Evolutionary conservation across 306 rosid species (phyloP).

Genomic region (Carpinus fangiana): DNA sequence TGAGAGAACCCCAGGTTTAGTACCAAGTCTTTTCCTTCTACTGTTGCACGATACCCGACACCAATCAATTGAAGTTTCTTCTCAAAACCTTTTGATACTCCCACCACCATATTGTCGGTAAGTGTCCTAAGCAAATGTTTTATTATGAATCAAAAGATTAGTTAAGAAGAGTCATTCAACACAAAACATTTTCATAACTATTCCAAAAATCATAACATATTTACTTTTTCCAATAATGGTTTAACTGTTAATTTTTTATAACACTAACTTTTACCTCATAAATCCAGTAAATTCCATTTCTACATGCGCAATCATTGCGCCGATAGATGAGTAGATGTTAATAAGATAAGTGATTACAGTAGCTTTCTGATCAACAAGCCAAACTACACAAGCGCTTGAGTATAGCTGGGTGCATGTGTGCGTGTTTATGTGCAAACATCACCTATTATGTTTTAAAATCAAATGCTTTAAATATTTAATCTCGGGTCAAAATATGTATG

Average conservation of each 20-base stretch:
- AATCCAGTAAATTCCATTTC: neutral
- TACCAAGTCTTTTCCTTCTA: slow-evolving; percentile 80
- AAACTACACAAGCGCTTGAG: neutral
- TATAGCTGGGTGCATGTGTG: neutral
- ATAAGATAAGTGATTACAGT: neutral
- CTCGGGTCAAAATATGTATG: neutral
- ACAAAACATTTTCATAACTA: neutral
- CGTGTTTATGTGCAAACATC: neutral
- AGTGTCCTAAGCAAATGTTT: slow-evolving; percentile 66
- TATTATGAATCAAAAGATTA: slow-evolving; percentile 25
- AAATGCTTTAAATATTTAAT: neutral
- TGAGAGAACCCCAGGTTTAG: slow-evolving; percentile 97
- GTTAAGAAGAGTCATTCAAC: neutral
- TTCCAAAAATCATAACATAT: neutral
- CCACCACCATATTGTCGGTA: slow-evolving; percentile 85
- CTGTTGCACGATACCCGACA: slow-evolving; percentile 88
- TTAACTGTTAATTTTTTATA: neutral
- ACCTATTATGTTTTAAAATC: neutral
- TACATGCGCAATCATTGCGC: neutral
- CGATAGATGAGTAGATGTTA: neutral
- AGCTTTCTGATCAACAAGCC: neutral
- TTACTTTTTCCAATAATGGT: neutral
- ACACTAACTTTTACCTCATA: neutral
- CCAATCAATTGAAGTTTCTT: slow-evolving; percentile 90
- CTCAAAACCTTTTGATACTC: slow-evolving; percentile 97